Base-by-base conservation (phyloP, 1,284 basidiomycete species). In the Entoloma clypeatum region DNA sequence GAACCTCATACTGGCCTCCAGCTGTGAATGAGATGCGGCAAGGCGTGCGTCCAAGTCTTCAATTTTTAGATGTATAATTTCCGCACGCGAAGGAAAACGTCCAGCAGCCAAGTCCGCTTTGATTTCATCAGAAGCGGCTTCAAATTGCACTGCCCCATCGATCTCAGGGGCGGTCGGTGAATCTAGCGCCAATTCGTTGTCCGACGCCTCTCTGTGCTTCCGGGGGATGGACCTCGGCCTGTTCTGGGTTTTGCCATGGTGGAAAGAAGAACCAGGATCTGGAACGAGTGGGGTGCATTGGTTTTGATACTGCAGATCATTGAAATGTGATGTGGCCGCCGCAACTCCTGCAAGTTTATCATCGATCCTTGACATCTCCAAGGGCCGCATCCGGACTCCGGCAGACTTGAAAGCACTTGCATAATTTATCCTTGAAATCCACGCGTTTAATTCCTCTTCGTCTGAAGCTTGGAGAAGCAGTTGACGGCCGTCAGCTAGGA, bases 391-490 rank as follows among this genome's bases (percentile, higher is more conserved):
- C 33, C 81, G 77, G 30, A 97, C 73, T n/a, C 86, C 87, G 6
- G 81, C 76, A 2, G 88, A 82, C 62, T 86, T 92, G 77, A 97
- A 98, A 6, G 89, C 75, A 46, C 91, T 87, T 5, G 92, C 93
- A 60, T 96, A 98, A 64, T 99, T 99, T 60, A 99, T 92, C 31
- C 80, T 75, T 23, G 86, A 77, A 50, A 98, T 84, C 95, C 95
- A 99, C 49, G 86, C 79, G 58, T 95, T 89, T 72, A 92, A 78
- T 49, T 94, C 88, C 36, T 69, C 63, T 52, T 87, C 83, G 54
- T 79, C 74, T 8, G 72, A 60, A 3, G 88, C 77, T 58, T 92
- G 89, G 30, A 98, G 69, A 21, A 98, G 77, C 49, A 86, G 81
- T 51, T 94, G 88, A 2, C 87, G 82, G 11, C 86, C 81, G 51